Percentiles rank a stretch among this genome's conserved stretches.
These are phyloP conservation scores for Eucalyptus sp. DNA, from an alignment of 345 rosid genomes.

Conservation along the genomic window DNA sequence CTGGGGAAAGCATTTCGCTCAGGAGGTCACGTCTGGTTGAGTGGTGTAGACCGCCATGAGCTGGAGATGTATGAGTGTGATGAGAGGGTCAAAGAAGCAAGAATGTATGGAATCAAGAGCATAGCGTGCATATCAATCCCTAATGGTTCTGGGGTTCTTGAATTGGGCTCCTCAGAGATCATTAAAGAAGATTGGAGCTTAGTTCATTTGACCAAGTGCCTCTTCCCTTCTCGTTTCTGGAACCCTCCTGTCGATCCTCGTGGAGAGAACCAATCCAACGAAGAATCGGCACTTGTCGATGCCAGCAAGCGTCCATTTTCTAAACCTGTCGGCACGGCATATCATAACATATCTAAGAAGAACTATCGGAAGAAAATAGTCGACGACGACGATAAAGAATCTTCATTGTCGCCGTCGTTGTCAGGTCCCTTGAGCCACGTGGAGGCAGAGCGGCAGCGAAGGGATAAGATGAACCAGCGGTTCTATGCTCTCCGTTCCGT, in stretches of 20 bases:
- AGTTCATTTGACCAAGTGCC: neutral
- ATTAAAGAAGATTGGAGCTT: slow-evolving; percentile 1
- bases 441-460: neutral
- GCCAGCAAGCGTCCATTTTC: neutral
- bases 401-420: neutral
- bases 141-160: slow-evolving; percentile 1
- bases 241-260: neutral
- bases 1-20: neutral
- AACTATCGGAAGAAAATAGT: neutral
- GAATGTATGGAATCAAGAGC: slow-evolving; percentile 2
- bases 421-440: neutral
- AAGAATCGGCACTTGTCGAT: neutral
- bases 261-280: neutral
- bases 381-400: neutral
- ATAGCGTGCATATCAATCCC: slow-evolving; percentile 1
- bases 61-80: slow-evolving; percentile 4
- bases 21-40: slow-evolving; percentile 6
- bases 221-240: neutral
- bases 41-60: neutral
- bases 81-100: slow-evolving; percentile 8
- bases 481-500: neutral
- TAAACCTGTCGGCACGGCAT: neutral
- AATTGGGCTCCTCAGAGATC: slow-evolving; percentile 5
- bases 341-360: neutral
- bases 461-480: neutral